Evolutionary conservation across 495 filamentous ascomycete genomes (phyloP), one percentile per base, ranked within the genome.

Genomic region (Xanthoparmelia taractica): DNA sequence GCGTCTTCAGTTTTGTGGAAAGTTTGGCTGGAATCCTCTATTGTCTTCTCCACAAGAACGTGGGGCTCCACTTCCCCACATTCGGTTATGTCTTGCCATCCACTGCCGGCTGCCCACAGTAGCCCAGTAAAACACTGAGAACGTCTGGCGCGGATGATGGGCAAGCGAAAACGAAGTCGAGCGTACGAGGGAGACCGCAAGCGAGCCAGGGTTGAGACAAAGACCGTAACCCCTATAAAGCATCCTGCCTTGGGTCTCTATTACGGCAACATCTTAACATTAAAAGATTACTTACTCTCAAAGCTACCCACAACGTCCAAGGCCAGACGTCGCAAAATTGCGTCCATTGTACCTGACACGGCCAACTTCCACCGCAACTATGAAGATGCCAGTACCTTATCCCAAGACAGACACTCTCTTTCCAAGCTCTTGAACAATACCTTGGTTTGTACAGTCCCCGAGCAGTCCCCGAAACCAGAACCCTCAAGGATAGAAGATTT

Each of bases 181-280:
- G 33, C 15, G 34, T 43, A 18, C 27, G 41, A 38, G 23, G 6
- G 27, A 23, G 45, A 36, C 11, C n/a, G 7, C 58, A 65, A 65
- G 52, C 25, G 47, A 27, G 8, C 12, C 12, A 65, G 27, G 31
- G 31, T 37, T 23, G 47, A 60, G 37, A 47, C 10, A 47, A 27
- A 37, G 18, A 55, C 36, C 34, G 8, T 37, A 20, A 55, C 57
- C 27, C 29, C 50, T 54, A 36, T 54, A 20, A 58, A 40, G 34
- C 87, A 91, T 74, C 84, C 85, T 25, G 80, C 96, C 34, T 80
- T 97, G 58, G 82, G 79, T 54, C 79, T 84, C 64, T 95, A 89
- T 76, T 96, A 96, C 74, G 74, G 78, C 5, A 70, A 81, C 37
- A 80, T 91, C 18, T 71, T 84, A 40, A 85, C 87, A 0, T 74